Base-by-base conservation (phyloP, 2,329 filamentous ascomycete species). In the Ophiostoma tasmaniense region DNA sequence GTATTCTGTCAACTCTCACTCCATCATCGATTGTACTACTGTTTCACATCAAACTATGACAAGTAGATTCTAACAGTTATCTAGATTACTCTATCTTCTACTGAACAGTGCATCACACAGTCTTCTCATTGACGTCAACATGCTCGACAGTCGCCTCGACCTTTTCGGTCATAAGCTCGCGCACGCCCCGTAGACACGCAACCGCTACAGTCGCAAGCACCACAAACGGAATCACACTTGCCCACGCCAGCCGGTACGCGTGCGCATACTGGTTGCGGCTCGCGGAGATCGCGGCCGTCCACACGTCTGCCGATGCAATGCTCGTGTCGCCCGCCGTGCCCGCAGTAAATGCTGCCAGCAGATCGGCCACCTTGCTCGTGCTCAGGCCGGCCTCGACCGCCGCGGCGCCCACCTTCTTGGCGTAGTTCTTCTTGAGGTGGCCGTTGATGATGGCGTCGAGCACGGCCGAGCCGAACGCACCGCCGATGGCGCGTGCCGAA, bases 81-180 rank as follows among this genome's bases (percentile, higher is more conserved):
- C 50, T 25, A 55, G 22, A n/a, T 6, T 28, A n/a, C 14, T 13
- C 14, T 25, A 22, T 55, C 42, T 45, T 33, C 33, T 33, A 33
- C 5, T 8, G n/a, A n/a, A 45, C 33, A 52, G 20, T 52, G n/a
- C 45, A 7, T 55, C 11, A 25, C n/a, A 55, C 50, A 55, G n/a
- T 25, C 22, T 55, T 55, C 50, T 55, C 50, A 3, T 1, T 13
- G 10, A 25, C 50, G 50, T 30, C 55, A 4, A 76, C 72, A 42
- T 73, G 77, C 73, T 85, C 82, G 8, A 84, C 81, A 1, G 81
- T 83, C 30, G 82, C 82, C 74, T 85, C 83, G 3, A 85, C 80
- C 74, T 82, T 80, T 71, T 84, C 82, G 20, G 82, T 84, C 82
- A 84, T 84, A 64, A 84, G 74, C 64, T 84, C 81, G 70, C 79